Percentiles rank a stretch among this genome's conserved stretches.
Evolutionary conservation across 176 grass and related monocot genomes (phyloP).

Genomic region (Oryza meridionalis): DNA sequence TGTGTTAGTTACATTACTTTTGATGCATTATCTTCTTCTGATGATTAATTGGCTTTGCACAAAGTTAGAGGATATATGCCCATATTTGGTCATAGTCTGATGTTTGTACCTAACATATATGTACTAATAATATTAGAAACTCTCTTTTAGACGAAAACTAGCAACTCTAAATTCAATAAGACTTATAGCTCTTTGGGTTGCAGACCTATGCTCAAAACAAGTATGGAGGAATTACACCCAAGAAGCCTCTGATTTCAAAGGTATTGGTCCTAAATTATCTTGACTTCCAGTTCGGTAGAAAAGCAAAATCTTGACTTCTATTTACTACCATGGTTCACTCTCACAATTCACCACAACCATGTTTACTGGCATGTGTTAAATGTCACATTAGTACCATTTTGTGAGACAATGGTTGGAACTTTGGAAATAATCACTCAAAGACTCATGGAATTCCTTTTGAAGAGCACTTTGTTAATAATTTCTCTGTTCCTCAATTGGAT

Average conservation of each 20-base stretch:
- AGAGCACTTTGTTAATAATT: background rate
- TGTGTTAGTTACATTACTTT: background rate
- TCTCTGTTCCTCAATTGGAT: background rate
- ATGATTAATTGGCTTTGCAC: background rate
- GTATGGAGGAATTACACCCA: slow-evolving; percentile 79
- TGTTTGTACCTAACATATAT: background rate
- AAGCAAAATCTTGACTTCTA: too few species aligned
- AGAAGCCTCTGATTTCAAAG: slow-evolving; percentile 91
- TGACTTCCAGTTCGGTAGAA: too few species aligned
- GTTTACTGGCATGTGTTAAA: background rate
- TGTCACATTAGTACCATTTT: background rate
- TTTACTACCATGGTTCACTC: background rate
- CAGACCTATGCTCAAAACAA: slow-evolving; percentile 66
- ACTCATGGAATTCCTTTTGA: background rate
- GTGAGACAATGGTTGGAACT: background rate
- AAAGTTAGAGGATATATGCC: background rate
- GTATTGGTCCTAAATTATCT: slow-evolving; percentile 24
- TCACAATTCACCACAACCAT: background rate
- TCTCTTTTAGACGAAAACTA: background rate
- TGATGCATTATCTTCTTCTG: background rate
- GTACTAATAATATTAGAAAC: too few species aligned
- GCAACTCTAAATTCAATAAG: slow-evolving; percentile 15
- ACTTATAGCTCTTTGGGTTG: background rate
- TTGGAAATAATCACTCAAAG: background rate
- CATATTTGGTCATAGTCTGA: background rate